Evolutionary conservation across 208 protist genomes (phyloP).

Genomic region (Naegleria lovaniensis): DNA sequence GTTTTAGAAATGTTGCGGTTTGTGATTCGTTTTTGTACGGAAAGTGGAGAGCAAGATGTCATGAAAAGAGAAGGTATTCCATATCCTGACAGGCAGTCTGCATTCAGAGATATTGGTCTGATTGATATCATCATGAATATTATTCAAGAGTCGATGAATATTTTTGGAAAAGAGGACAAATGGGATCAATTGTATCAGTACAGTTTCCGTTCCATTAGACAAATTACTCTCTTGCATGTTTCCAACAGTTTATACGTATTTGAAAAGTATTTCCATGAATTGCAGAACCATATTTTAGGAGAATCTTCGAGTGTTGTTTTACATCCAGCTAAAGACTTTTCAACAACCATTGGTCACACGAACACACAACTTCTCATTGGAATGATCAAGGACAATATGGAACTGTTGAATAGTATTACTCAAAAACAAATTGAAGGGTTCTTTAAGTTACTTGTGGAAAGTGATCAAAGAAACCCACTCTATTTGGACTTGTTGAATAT

Average conservation of each 20-base stretch:
- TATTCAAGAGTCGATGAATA: not conserved
- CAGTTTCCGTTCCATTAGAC: not conserved
- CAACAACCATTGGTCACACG: not conserved
- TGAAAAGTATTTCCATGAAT: not conserved
- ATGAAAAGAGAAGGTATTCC: conserved; percentile 17
- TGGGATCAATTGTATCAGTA: not conserved
- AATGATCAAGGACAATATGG: not conserved
- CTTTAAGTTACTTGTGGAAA: not conserved
- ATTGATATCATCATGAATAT: not conserved
- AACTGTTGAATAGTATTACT: not conserved
- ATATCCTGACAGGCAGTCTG: not conserved
- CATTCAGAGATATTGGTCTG: not conserved
- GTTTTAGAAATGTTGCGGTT: not conserved
- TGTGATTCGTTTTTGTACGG: not conserved
- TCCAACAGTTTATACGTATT: not conserved
- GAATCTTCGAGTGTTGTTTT: not conserved
- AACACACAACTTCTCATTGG: not conserved
- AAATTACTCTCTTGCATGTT: not conserved
- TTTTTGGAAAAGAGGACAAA: not conserved
- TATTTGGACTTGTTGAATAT: not conserved
- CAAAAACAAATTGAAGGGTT: not conserved
- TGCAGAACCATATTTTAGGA: not conserved
- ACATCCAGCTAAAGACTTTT: not conserved
- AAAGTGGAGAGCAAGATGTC: not conserved
- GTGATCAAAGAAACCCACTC: not conserved